Conservation (phyloP, 2,329 filamentous ascomycete species). For the Cyanodermella asteris region DNA sequence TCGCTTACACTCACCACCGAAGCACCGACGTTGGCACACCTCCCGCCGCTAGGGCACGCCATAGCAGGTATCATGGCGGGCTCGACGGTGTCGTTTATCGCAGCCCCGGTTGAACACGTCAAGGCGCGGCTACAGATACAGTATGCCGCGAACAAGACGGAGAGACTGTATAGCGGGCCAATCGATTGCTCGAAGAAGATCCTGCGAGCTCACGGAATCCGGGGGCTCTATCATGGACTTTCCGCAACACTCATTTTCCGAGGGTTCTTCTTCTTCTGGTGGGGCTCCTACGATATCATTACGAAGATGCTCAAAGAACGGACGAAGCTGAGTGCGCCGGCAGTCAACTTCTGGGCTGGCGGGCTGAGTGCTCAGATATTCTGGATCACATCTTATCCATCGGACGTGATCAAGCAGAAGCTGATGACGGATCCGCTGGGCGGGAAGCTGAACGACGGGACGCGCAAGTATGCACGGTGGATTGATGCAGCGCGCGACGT, state of each 20-base stretch:
- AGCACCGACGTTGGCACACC: constrained; percentile 13
- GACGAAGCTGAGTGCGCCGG: constrained; percentile 52
- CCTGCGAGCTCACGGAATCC: constrained; percentile 43
- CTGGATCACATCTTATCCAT: constrained; percentile 81
- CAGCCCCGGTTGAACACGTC: constrained; percentile 86
- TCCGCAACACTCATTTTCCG: constrained; percentile 71
- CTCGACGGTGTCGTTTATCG: constrained; percentile 75
- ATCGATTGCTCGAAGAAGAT: constrained; percentile 58
- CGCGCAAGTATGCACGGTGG: constrained; percentile 52
- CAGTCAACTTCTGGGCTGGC: constrained; percentile 92
- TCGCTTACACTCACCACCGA: constrained; percentile 15
- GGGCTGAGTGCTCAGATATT: constrained; percentile 84
- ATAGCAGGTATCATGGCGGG: constrained; percentile 75
- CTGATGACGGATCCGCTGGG: constrained; percentile 91
- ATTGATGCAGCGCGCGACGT: constrained; percentile 57
- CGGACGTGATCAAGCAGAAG: constrained; percentile 83
- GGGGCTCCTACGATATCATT: constrained; percentile 81
- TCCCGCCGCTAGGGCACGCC: constrained; percentile 64
- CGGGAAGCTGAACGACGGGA: constrained; percentile 42
- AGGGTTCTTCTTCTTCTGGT: constrained; percentile 94
- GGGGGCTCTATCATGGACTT: constrained; percentile 70
- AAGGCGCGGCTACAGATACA: constrained; percentile 89
- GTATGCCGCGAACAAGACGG: constrained; percentile 58
- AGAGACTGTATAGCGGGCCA: constrained; percentile 66
- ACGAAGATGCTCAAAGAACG: constrained; percentile 42